Evolutionary conservation across 176 grass and related monocot genomes (phyloP), one percentile per base, ranked within the genome.

Genomic region (Themeda triandra): DNA sequence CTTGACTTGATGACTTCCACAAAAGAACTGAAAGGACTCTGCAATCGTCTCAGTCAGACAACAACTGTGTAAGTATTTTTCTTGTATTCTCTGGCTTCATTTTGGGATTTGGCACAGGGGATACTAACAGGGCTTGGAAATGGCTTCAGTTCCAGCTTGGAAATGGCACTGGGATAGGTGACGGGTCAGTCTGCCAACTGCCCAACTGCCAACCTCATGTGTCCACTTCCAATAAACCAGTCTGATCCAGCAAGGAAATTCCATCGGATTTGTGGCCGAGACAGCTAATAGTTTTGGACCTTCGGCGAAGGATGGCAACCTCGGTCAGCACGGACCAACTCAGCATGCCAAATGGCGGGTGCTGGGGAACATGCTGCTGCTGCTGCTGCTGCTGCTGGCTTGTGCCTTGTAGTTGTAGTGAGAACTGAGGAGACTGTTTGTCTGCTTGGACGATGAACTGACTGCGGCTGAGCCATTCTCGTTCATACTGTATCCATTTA

Each of bases 241-340:
- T 31, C 42, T 59, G 54, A 44, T 65, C 51, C 35, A 48, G 35
- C 41, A 69, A 69, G 80, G 42, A 18, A 87, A 74, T 33, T 40
- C 80, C 74, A 84, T 87, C 18, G 30, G 28, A 79, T 30, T 84
- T 90, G 45, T 80, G 80, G 80, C 36, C n/a, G 25, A 21, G 46
- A 87, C 84, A 90, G 67, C 84, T 83, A 78, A 66, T 83, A 15
- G 30, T 46, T 83, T 73, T 90, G 36, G 84, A 86, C 67, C 19
- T 74, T 78, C 40, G 44, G 46, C n/a, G 27, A 17, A 33, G 32
- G 36, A 40, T 42, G 77, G 42, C 62, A 4, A 30, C 58, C 30
- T 39, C 12, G 17, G 33, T 28, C 24, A 28, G 60, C 44, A 28
- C 73, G 83, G 67, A 66, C 73, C 65, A 82, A 62, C 63, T 21